phyloP scores from a whole-genome alignment of 768 basidiomycete species.

The Amanita fuliginea region DNA sequence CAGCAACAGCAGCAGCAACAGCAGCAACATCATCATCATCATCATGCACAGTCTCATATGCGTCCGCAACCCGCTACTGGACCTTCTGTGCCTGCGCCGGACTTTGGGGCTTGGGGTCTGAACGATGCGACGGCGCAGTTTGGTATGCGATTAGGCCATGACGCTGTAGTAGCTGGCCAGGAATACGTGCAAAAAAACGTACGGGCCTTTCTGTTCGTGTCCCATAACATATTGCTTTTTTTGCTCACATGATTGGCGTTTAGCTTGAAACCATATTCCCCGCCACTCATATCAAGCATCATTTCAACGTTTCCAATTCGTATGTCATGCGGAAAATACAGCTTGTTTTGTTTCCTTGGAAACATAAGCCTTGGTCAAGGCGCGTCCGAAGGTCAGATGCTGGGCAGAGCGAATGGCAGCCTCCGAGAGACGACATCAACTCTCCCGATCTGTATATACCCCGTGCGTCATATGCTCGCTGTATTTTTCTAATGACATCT shows the following conservation, averaged over 20 bases:
- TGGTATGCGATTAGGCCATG: slow-evolving; percentile 90
- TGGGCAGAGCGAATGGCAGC: slow-evolving; percentile 65
- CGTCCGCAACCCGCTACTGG: slow-evolving; percentile 18
- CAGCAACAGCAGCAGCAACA: slow-evolving; percentile 11
- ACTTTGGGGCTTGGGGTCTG: slow-evolving; percentile 74
- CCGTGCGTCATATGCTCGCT: slow-evolving; percentile 28
- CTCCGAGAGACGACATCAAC: slow-evolving; percentile 92
- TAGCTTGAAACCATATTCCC: slow-evolving; percentile 80
- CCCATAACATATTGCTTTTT: too few species aligned
- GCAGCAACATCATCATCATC: slow-evolving; percentile 2
- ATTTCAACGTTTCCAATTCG: slow-evolving; percentile 93
- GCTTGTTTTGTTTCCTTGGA: slow-evolving; percentile 91
- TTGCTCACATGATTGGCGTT: slow-evolving; percentile 6
- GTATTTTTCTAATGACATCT: not conserved
- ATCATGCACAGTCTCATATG: slow-evolving; percentile 21
- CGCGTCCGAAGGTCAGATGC: slow-evolving; percentile 55
- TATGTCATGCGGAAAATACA: slow-evolving; percentile 89
- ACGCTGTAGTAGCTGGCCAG: slow-evolving; percentile 87
- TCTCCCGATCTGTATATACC: slow-evolving; percentile 97
- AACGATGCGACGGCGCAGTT: slow-evolving; percentile 92
- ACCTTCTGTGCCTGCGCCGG: slow-evolving; percentile 23
- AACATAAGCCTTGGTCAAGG: slow-evolving; percentile 80
- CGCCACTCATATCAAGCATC: slow-evolving; percentile 67
- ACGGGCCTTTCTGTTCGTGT: slow-evolving; percentile 18
- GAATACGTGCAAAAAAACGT: slow-evolving; percentile 95